Evolutionary conservation across 257 asterid genomes (phyloP).

Genomic region (Rauvolfia tetraphylla): DNA sequence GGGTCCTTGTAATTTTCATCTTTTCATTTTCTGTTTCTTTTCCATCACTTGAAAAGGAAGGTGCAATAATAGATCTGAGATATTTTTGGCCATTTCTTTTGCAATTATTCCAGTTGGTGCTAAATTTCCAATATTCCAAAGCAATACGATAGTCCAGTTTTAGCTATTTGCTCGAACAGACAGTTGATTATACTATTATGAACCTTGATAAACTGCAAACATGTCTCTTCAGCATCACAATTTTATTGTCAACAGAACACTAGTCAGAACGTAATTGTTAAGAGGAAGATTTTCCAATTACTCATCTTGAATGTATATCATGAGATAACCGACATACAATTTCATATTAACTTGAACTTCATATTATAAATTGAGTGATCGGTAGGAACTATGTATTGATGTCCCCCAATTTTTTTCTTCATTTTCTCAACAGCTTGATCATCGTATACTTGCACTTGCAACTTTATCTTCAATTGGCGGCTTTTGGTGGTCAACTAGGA

Average conservation of each 20-base stretch:
- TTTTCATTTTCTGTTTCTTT: no score
- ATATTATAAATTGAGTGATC: neutral
- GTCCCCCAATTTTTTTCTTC: neutral
- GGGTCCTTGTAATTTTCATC: neutral
- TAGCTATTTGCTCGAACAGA: neutral
- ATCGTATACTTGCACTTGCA: constrained; percentile 90
- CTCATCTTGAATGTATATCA: no score
- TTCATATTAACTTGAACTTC: no score
- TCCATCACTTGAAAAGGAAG: neutral
- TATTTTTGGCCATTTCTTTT: neutral
- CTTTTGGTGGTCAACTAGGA: constrained; percentile 70
- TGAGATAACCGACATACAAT: no score
- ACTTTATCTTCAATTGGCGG: constrained; percentile 67
- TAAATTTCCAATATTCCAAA: neutral
- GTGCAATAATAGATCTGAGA: neutral
- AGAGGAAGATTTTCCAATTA: no score
- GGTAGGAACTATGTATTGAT: no score
- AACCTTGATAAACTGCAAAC: neutral
- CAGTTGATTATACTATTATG: neutral
- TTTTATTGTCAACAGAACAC: neutral
- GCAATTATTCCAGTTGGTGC: neutral
- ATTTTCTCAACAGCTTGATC: constrained; percentile 59
- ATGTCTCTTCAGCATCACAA: neutral
- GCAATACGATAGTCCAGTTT: neutral
- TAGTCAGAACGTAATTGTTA: no score